Evolutionary conservation across 2,329 filamentous ascomycete genomes (phyloP).

Genomic region (Teratosphaeria destructans): DNA sequence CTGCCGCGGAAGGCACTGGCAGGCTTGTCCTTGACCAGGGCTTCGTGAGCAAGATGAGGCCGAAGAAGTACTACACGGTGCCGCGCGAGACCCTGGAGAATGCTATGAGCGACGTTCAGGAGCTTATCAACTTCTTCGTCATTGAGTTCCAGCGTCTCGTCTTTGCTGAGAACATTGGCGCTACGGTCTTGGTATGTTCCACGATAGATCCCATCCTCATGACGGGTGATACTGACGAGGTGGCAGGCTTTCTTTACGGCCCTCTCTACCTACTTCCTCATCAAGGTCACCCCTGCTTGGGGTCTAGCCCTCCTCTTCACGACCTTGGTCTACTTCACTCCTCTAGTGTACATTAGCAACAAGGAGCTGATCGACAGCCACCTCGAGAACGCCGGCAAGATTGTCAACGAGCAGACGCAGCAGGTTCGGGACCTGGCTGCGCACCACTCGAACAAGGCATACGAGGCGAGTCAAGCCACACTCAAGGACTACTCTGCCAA

Average conservation of each 20-base stretch:
- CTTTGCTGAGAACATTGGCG: slow-evolving; percentile 55
- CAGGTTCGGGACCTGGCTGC: slow-evolving; percentile 51
- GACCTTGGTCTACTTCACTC: slow-evolving; percentile 47
- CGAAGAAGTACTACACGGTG: slow-evolving; percentile 55
- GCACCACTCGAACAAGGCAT: slow-evolving; percentile 49
- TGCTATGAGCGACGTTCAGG: slow-evolving; percentile 50
- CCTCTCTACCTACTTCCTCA: slow-evolving; percentile 52
- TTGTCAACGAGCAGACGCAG: slow-evolving; percentile 48
- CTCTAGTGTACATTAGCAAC: slow-evolving; percentile 55
- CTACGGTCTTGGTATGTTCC: slow-evolving; percentile 46
- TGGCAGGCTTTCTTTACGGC: slow-evolving; percentile 48
- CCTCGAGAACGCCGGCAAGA: slow-evolving; percentile 42
- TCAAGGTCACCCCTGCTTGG: slow-evolving; percentile 57
- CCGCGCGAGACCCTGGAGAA: slow-evolving; percentile 54
- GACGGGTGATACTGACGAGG: slow-evolving; percentile 10
- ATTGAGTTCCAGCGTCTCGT: slow-evolving; percentile 57
- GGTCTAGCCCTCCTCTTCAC: slow-evolving; percentile 49
- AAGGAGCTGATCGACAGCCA: slow-evolving; percentile 53
- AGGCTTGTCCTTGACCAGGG: slow-evolving; percentile 47
- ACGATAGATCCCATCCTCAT: not conserved
- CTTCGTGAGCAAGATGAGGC: slow-evolving; percentile 50
- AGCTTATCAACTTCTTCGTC: slow-evolving; percentile 58
- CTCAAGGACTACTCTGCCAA: slow-evolving; percentile 51
- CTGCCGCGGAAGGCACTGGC: slow-evolving; percentile 47
- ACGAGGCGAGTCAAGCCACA: slow-evolving; percentile 48